Base-by-base conservation (phyloP, 1,139 yeast genomes). In the Debaryomycetaceae sp. region DNA sequence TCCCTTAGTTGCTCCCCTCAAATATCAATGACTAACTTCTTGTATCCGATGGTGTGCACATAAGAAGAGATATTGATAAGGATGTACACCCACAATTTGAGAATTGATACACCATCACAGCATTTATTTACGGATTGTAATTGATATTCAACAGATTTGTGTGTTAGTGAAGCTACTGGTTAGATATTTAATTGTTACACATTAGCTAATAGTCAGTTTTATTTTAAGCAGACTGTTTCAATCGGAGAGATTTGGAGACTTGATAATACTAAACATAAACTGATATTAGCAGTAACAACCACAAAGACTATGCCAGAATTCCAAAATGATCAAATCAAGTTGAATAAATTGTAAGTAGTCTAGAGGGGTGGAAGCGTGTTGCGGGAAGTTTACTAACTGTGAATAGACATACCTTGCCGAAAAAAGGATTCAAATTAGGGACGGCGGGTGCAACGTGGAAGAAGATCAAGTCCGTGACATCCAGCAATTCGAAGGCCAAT, bases 401-500 rank as follows among this genome's bases (percentile, higher is more conserved):
- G 16, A 17, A 7, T 18, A 48, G 52, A 16, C 52, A 59, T 38
- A 51, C 62, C 5, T 47, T 51, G 17, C 55, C 59, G 6, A 52
- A 63, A 39, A 59, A 55, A 41, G 76, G 75, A 7, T 61, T 67
- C 47, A 58, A 59, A 41, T 54, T 67, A 28, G 76, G 75, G 9
- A 63, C 74, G 0, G 63, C 74, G 6, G 58, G 67, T 14, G 76
- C 76, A 17, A 60, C 75, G 1, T 71, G 75, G 75, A 66, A 61
- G 47, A 69, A 70, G 44, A 58, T 71, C 45, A 67, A 67, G 42
- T 70, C 65, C 37, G 73, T 65, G 6, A 54, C 70, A 5, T 33
- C 42, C 3, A 36, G 36, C 17, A 33, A 41, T 13, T 45, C 39
- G 13, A 28, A 15, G 9, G 41, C 19, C 19, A 19, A 15, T 6